A percentile compares a stretch with the other conserved stretches of the same genome.
Evolutionary conservation across 371 early-diverging fungal species (phyloP).

Genomic region (Phascolomyces articulosus): DNA sequence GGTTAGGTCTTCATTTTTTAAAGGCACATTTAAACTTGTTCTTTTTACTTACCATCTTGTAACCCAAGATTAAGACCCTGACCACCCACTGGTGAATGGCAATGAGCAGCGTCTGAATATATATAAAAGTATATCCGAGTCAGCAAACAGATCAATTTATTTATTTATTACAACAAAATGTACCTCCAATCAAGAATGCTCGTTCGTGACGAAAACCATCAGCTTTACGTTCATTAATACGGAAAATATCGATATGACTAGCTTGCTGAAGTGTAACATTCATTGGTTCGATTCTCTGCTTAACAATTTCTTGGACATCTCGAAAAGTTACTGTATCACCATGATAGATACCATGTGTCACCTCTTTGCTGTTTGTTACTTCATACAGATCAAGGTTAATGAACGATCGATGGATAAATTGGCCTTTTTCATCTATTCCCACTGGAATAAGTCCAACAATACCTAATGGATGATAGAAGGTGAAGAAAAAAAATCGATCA

Average conservation of each 20-base stretch:
- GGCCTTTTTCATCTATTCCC: no score
- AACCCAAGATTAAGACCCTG: slow-evolving; percentile 47
- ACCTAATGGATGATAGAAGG: no score
- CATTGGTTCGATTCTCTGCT: slow-evolving; percentile 1
- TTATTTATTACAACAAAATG: neutral
- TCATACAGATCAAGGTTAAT: no score
- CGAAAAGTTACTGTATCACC: neutral
- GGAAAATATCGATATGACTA: slow-evolving; percentile 25
- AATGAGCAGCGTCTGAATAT: slow-evolving; percentile 42
- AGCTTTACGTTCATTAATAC: slow-evolving; percentile 45
- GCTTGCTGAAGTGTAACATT: slow-evolving; percentile 8
- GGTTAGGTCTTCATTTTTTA: neutral
- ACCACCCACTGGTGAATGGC: slow-evolving; percentile 38
- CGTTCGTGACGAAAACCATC: slow-evolving; percentile 33
- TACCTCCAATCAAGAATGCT: slow-evolving; percentile 45
- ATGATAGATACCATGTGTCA: no score
- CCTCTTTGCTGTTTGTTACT: neutral
- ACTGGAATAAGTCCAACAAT: no score
- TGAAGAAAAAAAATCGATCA: neutral
- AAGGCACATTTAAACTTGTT: no score
- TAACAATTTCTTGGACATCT: slow-evolving; percentile 6
- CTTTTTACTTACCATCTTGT: slow-evolving; percentile 33
- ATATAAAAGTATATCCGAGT: neutral
- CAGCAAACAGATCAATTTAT: neutral
- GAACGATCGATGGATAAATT: no score